Evolutionary conservation across 208 protist genomes (phyloP).

Genomic region (Herpetomonas muscarum): DNA sequence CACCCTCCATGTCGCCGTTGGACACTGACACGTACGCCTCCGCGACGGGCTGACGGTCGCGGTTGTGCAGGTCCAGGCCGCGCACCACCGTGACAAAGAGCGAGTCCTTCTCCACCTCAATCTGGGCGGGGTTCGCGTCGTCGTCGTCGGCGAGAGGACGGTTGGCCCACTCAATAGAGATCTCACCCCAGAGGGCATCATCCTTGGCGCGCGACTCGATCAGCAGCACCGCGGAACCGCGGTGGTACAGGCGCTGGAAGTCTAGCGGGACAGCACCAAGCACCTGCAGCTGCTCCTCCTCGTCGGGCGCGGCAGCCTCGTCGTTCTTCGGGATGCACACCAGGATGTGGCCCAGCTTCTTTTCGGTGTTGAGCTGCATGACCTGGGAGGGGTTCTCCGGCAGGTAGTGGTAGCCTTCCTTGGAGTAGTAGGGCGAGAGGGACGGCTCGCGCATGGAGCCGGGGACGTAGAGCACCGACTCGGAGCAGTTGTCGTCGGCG

Average conservation of each 20-base stretch:
- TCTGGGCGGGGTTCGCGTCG: slow-evolving; percentile 21
- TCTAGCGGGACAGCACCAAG: slow-evolving; percentile 83
- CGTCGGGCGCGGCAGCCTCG: slow-evolving; percentile 32
- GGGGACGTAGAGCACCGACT: slow-evolving; percentile 66
- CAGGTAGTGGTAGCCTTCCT: slow-evolving; percentile 83
- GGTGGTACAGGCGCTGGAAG: slow-evolving; percentile 78
- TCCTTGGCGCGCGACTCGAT: slow-evolving; percentile 86
- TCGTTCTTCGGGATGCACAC: slow-evolving; percentile 78
- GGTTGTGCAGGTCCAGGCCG: slow-evolving; percentile 57
- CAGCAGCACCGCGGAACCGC: slow-evolving; percentile 74
- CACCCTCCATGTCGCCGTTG: slow-evolving; percentile 71
- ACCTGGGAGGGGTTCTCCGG: slow-evolving; percentile 73
- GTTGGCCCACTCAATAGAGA: slow-evolving; percentile 79
- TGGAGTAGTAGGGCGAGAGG: slow-evolving; percentile 70
- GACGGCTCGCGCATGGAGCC: slow-evolving; percentile 48
- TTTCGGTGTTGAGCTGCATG: slow-evolving; percentile 83
- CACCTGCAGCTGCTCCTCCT: slow-evolving; percentile 84
- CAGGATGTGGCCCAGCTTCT: slow-evolving; percentile 85
- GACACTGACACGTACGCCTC: slow-evolving; percentile 55
- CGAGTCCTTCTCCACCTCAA: slow-evolving; percentile 52
- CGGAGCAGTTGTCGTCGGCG: slow-evolving; percentile 86
- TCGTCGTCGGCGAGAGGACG: slow-evolving; percentile 28
- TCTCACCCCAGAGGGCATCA: slow-evolving; percentile 85
- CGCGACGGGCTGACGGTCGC: slow-evolving; percentile 32
- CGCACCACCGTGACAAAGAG: slow-evolving; percentile 78